Evolutionary conservation across 495 filamentous ascomycete species (phyloP).

Genomic region (Bombardia bombarda): DNA sequence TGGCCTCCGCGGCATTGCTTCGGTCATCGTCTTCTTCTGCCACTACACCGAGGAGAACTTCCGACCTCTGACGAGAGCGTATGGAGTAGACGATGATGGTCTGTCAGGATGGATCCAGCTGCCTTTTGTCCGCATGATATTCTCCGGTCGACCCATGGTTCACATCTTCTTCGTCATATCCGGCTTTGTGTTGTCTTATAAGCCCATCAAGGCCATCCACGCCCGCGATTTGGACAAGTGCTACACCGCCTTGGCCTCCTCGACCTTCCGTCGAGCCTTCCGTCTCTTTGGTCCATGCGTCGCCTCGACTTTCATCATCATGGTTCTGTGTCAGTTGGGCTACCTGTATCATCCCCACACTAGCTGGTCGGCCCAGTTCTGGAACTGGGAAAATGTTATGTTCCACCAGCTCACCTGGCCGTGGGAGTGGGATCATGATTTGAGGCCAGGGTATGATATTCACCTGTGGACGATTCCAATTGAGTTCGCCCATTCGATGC

Average conservation of each 20-base stretch:
- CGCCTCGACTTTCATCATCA: constrained; percentile 46
- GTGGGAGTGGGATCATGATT: constrained; percentile 46
- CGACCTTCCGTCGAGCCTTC: constrained; percentile 55
- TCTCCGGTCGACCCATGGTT: constrained; percentile 62
- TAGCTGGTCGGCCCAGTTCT: constrained; percentile 36
- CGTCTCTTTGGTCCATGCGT: constrained; percentile 57
- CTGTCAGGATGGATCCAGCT: constrained; percentile 46
- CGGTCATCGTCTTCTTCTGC: constrained; percentile 44
- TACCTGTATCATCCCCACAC: constrained; percentile 23
- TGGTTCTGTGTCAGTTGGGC: constrained; percentile 46
- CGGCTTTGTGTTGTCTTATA: constrained; percentile 59
- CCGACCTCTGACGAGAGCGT: constrained; percentile 24
- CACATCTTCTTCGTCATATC: constrained; percentile 69
- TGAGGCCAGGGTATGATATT: constrained; percentile 49
- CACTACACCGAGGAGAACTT: constrained; percentile 40
- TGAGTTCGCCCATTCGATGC: constrained; percentile 54
- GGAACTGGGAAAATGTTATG: constrained; percentile 41
- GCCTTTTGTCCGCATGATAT: constrained; percentile 54
- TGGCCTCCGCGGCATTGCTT: constrained; percentile 48
- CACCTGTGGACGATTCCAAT: constrained; percentile 63
- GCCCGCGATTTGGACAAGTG: constrained; percentile 32
- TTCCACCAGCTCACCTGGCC: constrained; percentile 41
- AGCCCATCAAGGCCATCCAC: constrained; percentile 53
- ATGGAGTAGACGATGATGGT: constrained; percentile 34
- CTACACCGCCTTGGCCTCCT: constrained; percentile 42